Percentiles rank a stretch among this genome's conserved stretches.
Evolutionary conservation across 1,284 basidiomycete species (phyloP).

Genomic region (Rhizoctonia solani): DNA sequence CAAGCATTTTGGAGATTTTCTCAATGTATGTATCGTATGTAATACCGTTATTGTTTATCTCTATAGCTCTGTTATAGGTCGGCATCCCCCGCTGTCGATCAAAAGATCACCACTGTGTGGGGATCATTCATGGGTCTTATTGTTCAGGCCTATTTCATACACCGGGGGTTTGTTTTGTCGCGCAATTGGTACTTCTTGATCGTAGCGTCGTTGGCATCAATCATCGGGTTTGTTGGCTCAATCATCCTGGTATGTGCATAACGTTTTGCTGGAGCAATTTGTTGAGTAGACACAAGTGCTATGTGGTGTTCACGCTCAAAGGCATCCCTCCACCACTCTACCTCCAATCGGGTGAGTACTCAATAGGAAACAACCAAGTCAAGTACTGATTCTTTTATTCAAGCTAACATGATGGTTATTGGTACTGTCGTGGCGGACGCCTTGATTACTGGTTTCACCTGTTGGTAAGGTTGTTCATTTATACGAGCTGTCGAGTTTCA

Average conservation of each 20-base stretch:
- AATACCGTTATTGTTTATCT: neutral
- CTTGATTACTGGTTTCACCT: constrained; percentile 19
- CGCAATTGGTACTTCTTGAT: constrained; percentile 24
- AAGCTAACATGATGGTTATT: constrained; percentile 18
- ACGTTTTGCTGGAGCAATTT: neutral
- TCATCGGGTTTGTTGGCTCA: constrained; percentile 7
- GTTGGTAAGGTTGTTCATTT: neutral
- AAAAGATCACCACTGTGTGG: neutral
- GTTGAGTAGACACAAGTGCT: neutral
- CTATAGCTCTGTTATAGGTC: neutral
- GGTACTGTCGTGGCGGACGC: constrained; percentile 20
- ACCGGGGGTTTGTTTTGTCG: constrained; percentile 6
- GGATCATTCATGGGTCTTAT: constrained; percentile 21
- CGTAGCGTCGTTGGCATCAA: neutral
- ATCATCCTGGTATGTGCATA: constrained; percentile 1
- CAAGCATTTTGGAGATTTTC: constrained; percentile 18
- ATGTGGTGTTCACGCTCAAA: neutral
- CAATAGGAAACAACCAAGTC: neutral
- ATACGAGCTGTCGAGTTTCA: neutral
- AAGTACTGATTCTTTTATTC: neutral
- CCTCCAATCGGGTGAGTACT: constrained; percentile 1
- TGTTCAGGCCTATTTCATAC: constrained; percentile 20
- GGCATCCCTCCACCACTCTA: neutral
- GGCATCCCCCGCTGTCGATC: constrained; percentile 1
- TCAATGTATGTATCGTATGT: constrained; percentile 3